phyloP scores from a whole-genome alignment of 179 eudicot genomes.

The Beta corolliflora region DNA sequence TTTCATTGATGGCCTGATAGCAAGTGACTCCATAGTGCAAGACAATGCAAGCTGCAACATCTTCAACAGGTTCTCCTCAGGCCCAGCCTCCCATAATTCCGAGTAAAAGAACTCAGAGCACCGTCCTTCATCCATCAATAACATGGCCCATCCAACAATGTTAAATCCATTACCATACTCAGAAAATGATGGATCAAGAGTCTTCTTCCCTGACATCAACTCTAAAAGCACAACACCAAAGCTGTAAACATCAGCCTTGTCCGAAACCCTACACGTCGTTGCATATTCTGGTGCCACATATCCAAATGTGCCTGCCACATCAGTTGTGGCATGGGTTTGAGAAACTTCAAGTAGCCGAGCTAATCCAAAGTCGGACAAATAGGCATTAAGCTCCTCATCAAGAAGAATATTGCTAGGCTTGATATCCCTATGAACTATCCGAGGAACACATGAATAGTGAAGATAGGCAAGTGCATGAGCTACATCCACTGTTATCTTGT shows the following conservation, averaged over 20 bases:
- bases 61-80: conserved; percentile 46
- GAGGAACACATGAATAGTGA: conserved; percentile 59
- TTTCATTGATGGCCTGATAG: conserved; percentile 56
- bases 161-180: conserved; percentile 59
- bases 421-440: conserved; percentile 61
- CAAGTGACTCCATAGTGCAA: conserved; percentile 54
- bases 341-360: conserved; percentile 61
- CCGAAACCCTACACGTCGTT: conserved; percentile 54
- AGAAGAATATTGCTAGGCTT: conserved; percentile 70
- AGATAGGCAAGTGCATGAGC: conserved; percentile 58
- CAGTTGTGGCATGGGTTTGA: conserved; percentile 65
- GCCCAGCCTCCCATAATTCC: conserved; percentile 53
- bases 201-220: conserved; percentile 55
- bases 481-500: conserved; percentile 55
- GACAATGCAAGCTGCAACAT: conserved; percentile 56
- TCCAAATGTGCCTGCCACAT: conserved; percentile 66
- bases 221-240: conserved; percentile 64
- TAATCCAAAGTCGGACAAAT: conserved; percentile 64
- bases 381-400: conserved; percentile 60
- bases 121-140: conserved; percentile 46
- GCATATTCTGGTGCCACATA: conserved; percentile 73
- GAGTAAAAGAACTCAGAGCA: conserved; percentile 47
- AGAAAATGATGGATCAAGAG: conserved; percentile 62
- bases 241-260: conserved; percentile 65
- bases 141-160: conserved; percentile 55